Evolutionary conservation across 371 early-diverging fungal genomes (phyloP), one percentile per base, ranked within the genome.

Genomic region (Mucor plumbeus): DNA sequence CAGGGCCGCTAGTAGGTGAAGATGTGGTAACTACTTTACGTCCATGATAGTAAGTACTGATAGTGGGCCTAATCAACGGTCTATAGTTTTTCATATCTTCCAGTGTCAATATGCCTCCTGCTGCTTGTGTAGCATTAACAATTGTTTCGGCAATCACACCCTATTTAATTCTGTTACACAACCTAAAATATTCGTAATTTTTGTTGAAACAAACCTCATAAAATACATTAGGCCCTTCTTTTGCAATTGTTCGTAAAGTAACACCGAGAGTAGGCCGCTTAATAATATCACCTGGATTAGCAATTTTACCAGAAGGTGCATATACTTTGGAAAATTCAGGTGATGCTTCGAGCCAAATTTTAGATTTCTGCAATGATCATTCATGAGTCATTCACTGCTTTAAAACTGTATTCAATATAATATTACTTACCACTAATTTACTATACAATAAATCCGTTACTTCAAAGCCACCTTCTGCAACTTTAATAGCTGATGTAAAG

Each of bases 1-100:
- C 85, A 1, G 95, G 88, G 5, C 97, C 97, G 63, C 92, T 91
- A 19, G 93, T 88, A 1, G 98, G 97, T 7, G 90, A 84, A 19
- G 88, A 76, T 8, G 88, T 74, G 0, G 92, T 88, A 34, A 86
- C 75, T 4, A 90, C 86, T 69, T 88, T 88, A 33, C 84, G 85
- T 3, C 94, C 95, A 59, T 90, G 93, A 73, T 94, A 96, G 56
- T 73, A 86, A 0, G 92, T 89, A 21, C 82, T 79, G 34, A 94
- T 40, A 0, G 94, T 85, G 57, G 76, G 69, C 35, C 84, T 84
- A 36, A 91, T 76, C 19, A 87, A 62, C 0, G 92, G 81, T 54
- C 78, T 36, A 75, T 99, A 99, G 9, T 65, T 66, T 39, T 68
- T 73, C 77, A 99, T 84, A 71, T 99, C 99, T 7, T 90, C 85